Evolutionary conservation across 2,329 filamentous ascomycete genomes (phyloP).

Genomic region (Monilinia vaccinii-corymbosi): DNA sequence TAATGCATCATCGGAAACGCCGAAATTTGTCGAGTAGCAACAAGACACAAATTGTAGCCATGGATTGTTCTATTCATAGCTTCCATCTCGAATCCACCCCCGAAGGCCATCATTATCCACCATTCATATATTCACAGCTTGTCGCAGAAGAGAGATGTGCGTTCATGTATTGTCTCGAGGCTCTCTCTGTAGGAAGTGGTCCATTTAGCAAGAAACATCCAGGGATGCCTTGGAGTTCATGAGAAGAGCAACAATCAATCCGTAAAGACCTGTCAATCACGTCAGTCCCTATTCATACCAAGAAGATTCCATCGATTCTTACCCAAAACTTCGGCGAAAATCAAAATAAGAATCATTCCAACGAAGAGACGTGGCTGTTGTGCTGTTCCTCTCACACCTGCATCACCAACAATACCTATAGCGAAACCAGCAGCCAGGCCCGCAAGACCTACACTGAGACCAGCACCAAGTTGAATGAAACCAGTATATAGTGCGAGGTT

Average conservation of each 20-base stretch:
- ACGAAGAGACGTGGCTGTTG: slow-evolving; percentile 61
- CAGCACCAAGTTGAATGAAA: slow-evolving; percentile 79
- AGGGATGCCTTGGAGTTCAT: slow-evolving; percentile 92
- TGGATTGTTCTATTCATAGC: slow-evolving; percentile 17
- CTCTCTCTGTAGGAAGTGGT: slow-evolving; percentile 18
- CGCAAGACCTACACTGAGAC: slow-evolving; percentile 71
- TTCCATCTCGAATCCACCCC: slow-evolving; percentile 14
- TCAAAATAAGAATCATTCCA: slow-evolving; percentile 75
- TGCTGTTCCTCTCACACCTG: slow-evolving; percentile 78
- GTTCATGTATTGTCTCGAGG: slow-evolving; percentile 22
- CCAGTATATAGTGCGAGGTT: slow-evolving; percentile 66
- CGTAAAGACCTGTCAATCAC: slow-evolving; percentile 72
- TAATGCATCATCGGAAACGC: slow-evolving; percentile 30
- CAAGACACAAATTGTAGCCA: slow-evolving; percentile 27
- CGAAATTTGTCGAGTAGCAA: slow-evolving; percentile 22
- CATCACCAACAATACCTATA: slow-evolving; percentile 81
- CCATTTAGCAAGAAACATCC: slow-evolving; percentile 51
- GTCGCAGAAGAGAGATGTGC: slow-evolving; percentile 21
- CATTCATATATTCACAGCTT: slow-evolving; percentile 24
- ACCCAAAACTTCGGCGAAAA: slow-evolving; percentile 83
- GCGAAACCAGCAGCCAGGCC: slow-evolving; percentile 80
- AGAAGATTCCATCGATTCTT: slow-evolving; percentile 19
- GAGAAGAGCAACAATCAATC: slow-evolving; percentile 94
- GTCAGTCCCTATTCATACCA: slow-evolving; percentile 23
- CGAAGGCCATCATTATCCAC: slow-evolving; percentile 23